These are phyloP conservation scores for Cordyceps cicadae DNA, from an alignment of 2,329 filamentous ascomycete genomes.

Conservation along the genomic window DNA sequence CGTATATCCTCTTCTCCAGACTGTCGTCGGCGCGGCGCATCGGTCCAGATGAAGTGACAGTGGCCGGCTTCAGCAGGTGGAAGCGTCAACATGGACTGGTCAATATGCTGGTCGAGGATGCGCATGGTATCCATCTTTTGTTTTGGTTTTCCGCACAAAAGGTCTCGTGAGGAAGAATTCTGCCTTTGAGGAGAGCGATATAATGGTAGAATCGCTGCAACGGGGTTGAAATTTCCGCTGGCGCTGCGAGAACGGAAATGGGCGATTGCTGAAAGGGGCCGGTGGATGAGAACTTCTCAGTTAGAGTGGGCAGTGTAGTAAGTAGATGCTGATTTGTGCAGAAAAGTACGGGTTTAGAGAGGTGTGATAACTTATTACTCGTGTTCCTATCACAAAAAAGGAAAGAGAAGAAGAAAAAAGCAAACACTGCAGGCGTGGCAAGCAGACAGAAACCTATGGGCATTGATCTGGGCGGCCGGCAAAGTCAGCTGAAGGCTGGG, in stretches of 20 bases:
- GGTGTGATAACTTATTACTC: not conserved
- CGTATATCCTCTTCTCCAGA: not conserved
- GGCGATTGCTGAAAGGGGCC: not conserved
- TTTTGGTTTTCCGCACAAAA: not conserved
- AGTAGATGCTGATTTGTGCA: not conserved
- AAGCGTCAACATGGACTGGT: not conserved
- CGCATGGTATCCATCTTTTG: not conserved
- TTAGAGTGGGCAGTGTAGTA: not conserved
- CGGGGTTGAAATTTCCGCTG: not conserved
- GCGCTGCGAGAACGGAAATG: not conserved
- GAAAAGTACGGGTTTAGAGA: not conserved
- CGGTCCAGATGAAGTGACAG: slow-evolving; percentile 5
- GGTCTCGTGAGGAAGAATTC: no score
- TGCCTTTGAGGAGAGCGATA: not conserved
- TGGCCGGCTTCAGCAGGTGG: slow-evolving; percentile 1
- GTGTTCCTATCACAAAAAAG: not conserved
- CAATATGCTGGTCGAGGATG: slow-evolving; percentile 7
- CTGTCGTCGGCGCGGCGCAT: not conserved
- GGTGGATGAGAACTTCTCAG: not conserved
- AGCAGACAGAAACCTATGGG: not conserved
- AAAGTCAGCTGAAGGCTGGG: slow-evolving; percentile 8
- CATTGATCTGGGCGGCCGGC: not conserved
- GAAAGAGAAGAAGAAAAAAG: not conserved
- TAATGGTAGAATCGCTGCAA: no score
- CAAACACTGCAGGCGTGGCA: not conserved